These are phyloP conservation scores for Vigna trinervia DNA, from an alignment of 306 rosid species.

Conservation along the genomic window DNA sequence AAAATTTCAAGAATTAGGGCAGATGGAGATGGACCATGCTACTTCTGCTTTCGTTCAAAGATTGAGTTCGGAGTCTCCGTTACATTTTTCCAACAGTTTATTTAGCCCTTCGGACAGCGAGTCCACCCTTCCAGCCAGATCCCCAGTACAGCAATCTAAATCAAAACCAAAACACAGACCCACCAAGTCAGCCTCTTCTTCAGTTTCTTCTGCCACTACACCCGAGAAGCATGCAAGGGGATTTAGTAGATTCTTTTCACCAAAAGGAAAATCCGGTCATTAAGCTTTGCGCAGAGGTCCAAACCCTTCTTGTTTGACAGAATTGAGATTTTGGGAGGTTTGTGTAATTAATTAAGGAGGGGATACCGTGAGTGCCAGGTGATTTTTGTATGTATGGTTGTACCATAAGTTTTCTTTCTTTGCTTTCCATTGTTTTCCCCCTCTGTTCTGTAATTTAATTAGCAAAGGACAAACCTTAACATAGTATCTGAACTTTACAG, in stretches of 20 bases:
- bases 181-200: constrained; percentile 77
- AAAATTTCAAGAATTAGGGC: constrained; percentile 59
- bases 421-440: constrained; percentile 24
- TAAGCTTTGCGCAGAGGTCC: constrained; percentile 58
- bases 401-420: constrained; percentile 58
- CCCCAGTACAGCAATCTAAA: constrained; percentile 64
- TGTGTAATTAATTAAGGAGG: constrained; percentile 51
- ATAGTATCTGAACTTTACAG: constrained; percentile 53
- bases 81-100: constrained; percentile 56
- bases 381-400: constrained; percentile 71
- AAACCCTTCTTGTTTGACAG: constrained; percentile 44
- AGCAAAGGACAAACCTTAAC: constrained; percentile 47
- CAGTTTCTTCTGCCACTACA: constrained; percentile 73
- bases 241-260: constrained; percentile 93
- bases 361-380: background rate
- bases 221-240: constrained; percentile 91
- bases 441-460: constrained; percentile 55
- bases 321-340: constrained; percentile 53
- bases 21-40: constrained; percentile 57
- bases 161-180: constrained; percentile 77
- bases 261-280: constrained; percentile 74
- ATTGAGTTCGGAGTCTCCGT: constrained; percentile 65
- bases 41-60: constrained; percentile 52
- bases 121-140: constrained; percentile 55
- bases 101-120: constrained; percentile 72